Conservation (phyloP, 129 eudicot genomes). For the Silybum marianum region DNA sequence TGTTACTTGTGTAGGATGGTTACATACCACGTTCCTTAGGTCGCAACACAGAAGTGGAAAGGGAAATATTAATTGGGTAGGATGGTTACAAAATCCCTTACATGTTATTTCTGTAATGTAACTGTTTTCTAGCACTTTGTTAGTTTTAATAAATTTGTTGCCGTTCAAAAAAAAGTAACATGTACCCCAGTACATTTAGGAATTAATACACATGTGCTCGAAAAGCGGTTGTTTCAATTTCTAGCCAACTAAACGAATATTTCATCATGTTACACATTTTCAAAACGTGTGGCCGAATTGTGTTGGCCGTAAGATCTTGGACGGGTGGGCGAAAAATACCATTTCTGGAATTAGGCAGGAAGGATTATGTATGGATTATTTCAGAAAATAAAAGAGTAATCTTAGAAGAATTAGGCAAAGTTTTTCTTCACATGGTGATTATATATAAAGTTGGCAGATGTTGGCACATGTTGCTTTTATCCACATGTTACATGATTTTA, state of each 20-base stretch:
- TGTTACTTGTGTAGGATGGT: no score
- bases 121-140: no score
- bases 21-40: no score
- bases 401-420: slow-evolving; percentile 28
- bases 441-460: slow-evolving; percentile 32
- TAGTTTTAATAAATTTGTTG: no score
- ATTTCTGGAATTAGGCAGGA: slow-evolving; percentile 34
- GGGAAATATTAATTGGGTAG: no score
- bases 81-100: no score
- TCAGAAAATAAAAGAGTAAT: slow-evolving; percentile 10
- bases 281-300: slow-evolving; percentile 12
- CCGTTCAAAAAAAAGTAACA: no score
- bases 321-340: neutral
- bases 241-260: neutral
- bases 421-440: slow-evolving; percentile 24
- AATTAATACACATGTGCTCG: neutral
- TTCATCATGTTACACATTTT: neutral
- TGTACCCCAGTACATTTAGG: neutral
- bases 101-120: no score
- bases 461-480: slow-evolving; percentile 25
- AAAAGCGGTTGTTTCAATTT: neutral
- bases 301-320: slow-evolving; percentile 19
- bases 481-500: slow-evolving; percentile 33
- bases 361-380: slow-evolving; percentile 19
- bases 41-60: no score